These are phyloP conservation scores for Dictyostelium brefeldianum DNA, from an alignment of 78 protist species.

Conservation along the genomic window DNA sequence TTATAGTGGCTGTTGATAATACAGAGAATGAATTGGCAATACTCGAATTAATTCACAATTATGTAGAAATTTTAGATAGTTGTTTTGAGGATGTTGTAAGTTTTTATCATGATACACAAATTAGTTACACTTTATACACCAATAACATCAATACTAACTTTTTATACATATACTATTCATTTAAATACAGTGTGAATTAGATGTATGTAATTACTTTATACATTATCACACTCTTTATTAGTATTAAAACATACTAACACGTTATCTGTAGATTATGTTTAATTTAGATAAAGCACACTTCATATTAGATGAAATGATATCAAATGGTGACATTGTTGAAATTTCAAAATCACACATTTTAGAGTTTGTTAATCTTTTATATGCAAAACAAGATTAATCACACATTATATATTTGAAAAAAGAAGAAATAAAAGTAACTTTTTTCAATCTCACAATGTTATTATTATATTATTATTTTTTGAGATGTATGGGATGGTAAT, in stretches of 20 bases:
- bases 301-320: slow-evolving; percentile 97
- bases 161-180: background rate
- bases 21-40: slow-evolving; percentile 95
- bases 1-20: slow-evolving; percentile 94
- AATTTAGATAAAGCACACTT: slow-evolving; percentile 97
- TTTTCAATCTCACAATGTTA: too few species aligned
- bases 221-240: too few species aligned
- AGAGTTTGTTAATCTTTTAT: slow-evolving; percentile 43
- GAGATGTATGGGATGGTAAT: too few species aligned
- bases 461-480: too few species aligned
- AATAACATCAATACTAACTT: background rate
- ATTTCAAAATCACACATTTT: slow-evolving; percentile 57
- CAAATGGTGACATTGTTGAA: slow-evolving; percentile 94
- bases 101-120: background rate
- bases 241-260: background rate
- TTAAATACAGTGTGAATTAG: slow-evolving; percentile 62
- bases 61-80: slow-evolving; percentile 96
- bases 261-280: slow-evolving; percentile 93
- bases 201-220: slow-evolving; percentile 40
- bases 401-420: background rate
- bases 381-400: background rate
- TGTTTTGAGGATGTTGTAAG: slow-evolving; percentile 91
- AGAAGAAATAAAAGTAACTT: too few species aligned
- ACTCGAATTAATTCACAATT: slow-evolving; percentile 95
- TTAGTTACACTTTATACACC: background rate